Percentiles rank a stretch among this genome's conserved stretches.
Conservation (phyloP, 768 basidiomycete species). For the Filobasidium wieringae region DNA sequence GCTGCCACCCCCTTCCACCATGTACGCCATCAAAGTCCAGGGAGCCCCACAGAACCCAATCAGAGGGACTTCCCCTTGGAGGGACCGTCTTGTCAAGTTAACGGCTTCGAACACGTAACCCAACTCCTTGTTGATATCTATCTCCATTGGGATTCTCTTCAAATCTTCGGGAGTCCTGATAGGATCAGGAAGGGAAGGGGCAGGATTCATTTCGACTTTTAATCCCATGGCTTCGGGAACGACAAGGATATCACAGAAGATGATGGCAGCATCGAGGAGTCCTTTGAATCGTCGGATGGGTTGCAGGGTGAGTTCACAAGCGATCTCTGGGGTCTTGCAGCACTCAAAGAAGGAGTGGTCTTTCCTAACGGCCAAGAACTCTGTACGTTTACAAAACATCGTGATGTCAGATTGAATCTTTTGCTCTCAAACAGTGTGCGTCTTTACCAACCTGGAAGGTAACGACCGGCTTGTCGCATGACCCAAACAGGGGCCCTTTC, state of each 20-base stretch:
- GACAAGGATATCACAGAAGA: slow-evolving; percentile 97
- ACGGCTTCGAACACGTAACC: slow-evolving; percentile 89
- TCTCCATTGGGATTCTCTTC: slow-evolving; percentile 48
- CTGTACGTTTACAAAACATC: slow-evolving; percentile 42
- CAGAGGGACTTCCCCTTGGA: slow-evolving; percentile 80
- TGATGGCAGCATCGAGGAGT: slow-evolving; percentile 87
- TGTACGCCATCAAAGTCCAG: slow-evolving; percentile 96
- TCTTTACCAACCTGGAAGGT: slow-evolving; percentile 55
- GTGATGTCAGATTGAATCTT: slow-evolving; percentile 12
- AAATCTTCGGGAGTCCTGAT: slow-evolving; percentile 66
- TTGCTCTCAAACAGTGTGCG: not conserved
- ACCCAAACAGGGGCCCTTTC: slow-evolving; percentile 96
- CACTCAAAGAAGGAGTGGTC: slow-evolving; percentile 88
- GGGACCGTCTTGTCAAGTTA: slow-evolving; percentile 62
- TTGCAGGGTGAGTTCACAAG: slow-evolving; percentile 79
- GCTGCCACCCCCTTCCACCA: slow-evolving; percentile 92
- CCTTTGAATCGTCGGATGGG: slow-evolving; percentile 79
- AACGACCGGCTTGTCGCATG: slow-evolving; percentile 93
- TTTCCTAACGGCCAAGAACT: slow-evolving; percentile 77
- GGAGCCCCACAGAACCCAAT: slow-evolving; percentile 97
- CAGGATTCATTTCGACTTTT: slow-evolving; percentile 72
- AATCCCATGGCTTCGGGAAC: slow-evolving; percentile 96
- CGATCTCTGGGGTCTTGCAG: slow-evolving; percentile 81
- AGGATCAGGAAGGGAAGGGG: slow-evolving; percentile 76
- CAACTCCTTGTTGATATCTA: slow-evolving; percentile 69